phyloP scores from a whole-genome alignment of 2,329 filamentous ascomycete species.

The Cladosporium sp. region DNA sequence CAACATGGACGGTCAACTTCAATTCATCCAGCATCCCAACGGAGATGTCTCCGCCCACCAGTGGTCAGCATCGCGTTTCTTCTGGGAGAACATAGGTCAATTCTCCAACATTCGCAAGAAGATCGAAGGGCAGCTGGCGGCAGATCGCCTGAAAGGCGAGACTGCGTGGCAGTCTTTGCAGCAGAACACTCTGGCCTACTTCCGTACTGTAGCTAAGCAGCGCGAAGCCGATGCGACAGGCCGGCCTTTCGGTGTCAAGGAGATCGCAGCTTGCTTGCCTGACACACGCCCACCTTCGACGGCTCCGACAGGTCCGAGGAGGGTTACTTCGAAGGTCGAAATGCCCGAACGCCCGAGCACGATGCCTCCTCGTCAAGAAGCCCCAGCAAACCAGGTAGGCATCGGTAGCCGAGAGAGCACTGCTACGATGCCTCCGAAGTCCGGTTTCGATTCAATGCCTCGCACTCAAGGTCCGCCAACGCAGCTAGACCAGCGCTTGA shows the following conservation, averaged over 20 bases:
- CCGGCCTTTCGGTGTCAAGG: constrained; percentile 26
- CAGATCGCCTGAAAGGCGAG: constrained; percentile 36
- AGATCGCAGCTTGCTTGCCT: constrained; percentile 28
- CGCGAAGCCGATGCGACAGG: constrained; percentile 31
- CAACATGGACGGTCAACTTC: constrained; percentile 38
- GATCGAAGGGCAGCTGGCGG: constrained; percentile 42
- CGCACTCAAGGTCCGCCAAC: not conserved
- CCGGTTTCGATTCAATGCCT: not conserved
- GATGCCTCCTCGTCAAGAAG: not conserved
- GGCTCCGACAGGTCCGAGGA: constrained; percentile 12
- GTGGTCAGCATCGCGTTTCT: constrained; percentile 37
- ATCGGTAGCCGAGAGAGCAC: not conserved
- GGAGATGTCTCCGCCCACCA: constrained; percentile 46
- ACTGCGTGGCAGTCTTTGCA: constrained; percentile 31
- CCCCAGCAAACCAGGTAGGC: not conserved
- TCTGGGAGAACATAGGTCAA: constrained; percentile 44
- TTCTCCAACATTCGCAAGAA: constrained; percentile 39
- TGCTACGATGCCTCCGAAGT: not conserved
- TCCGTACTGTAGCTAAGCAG: constrained; percentile 40
- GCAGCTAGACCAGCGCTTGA: not conserved
- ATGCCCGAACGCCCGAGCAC: constrained; percentile 8
- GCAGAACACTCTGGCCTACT: constrained; percentile 38
- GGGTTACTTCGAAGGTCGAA: constrained; percentile 5
- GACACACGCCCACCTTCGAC: constrained; percentile 17
- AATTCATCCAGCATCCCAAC: constrained; percentile 46